Base-by-base conservation (phyloP, 1,284 basidiomycete genomes). In the Sanghuangporus baumii region DNA sequence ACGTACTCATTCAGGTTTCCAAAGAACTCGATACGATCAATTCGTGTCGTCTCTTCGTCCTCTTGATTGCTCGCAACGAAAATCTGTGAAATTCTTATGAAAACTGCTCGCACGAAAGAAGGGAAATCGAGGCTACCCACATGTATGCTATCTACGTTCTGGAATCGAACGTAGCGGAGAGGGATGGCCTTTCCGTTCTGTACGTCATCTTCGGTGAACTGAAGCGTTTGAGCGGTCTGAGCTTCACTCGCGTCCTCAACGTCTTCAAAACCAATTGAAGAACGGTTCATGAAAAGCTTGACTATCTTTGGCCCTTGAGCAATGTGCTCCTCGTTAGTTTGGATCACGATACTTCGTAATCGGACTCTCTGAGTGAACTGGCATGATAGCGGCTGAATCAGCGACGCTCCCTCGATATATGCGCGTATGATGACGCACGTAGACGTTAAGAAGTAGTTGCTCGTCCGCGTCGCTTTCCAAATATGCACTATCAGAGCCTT, bases 351-450 rank as follows among this genome's bases (percentile, higher is more conserved):
- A n/a, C 85, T 81, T 62, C 86, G 86, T 60, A 93, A 76, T 68
- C 87, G 85, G 60, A 93, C 90, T 36, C 84, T 76, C 74, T 92
- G 90, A 72, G 89, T 89, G 79, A 94, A 94, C 89, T 91, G 65
- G 65, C 51, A 11, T 56, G n/a, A 43, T 50, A 18, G 20, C 31
- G 57, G n/a, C 6, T 50, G 16, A 34, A 46, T 64, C 50, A 59
- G 18, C 5, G 3, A 34, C 20, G 18, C 9, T 51, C 16, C 7
- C 14, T 59, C 31, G 56, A 31, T 41, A 37, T 23, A 34, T 43
- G 37, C 43, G 52, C 16, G 57, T 18, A 63, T 26, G 37, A 43
- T 16, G 31, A 58, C 85, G 69, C 70, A 89, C 89, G 23, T 82
- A 79, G 60, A 93, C 80, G 66, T 79, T 88, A 60, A 93, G 69